A percentile compares a stretch with the other conserved stretches of the same genome.
Evolutionary conservation across 495 filamentous ascomycete genomes (phyloP).

Genomic region (Talaromyces wortmannii): DNA sequence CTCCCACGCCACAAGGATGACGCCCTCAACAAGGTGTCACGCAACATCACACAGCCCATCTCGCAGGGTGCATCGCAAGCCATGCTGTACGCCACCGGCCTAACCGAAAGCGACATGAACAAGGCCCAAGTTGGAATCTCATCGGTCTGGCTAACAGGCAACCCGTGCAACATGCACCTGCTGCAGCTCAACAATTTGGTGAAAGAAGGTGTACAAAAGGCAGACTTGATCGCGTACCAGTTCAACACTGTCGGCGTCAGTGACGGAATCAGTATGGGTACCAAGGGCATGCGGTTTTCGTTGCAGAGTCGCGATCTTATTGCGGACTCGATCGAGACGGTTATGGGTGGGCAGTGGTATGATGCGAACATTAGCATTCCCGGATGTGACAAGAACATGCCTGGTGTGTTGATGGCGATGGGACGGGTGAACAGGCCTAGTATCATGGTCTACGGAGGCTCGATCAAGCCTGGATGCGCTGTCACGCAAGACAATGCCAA

Average conservation of each 20-base stretch:
- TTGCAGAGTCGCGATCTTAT: conserved; percentile 93
- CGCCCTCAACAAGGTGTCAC: conserved; percentile 73
- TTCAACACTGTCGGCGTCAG: conserved; percentile 98
- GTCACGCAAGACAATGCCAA: conserved; percentile 63
- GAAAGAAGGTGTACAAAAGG: conserved; percentile 74
- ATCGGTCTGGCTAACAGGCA: conserved; percentile 82
- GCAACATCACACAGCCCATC: conserved; percentile 85
- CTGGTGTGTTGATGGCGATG: conserved; percentile 97
- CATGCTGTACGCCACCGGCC: conserved; percentile 94
- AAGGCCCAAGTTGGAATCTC: conserved; percentile 97
- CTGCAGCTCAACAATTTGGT: conserved; percentile 79
- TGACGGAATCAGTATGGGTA: conserved; percentile 52
- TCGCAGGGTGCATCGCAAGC: conserved; percentile 97
- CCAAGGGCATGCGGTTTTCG: conserved; percentile 82
- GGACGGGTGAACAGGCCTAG: conserved; percentile 88
- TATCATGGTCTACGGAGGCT: conserved; percentile 95
- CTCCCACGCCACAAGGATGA: conserved; percentile 30
- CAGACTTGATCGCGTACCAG: conserved; percentile 76
- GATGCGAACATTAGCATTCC: conserved; percentile 97
- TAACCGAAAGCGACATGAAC: conserved; percentile 76
- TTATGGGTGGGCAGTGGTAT: conserved; percentile 99
- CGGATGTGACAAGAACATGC: conserved; percentile 99
- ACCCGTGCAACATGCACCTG: conserved; percentile 99
- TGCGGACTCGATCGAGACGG: conserved; percentile 95
- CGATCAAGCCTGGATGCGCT: conserved; percentile 84